A percentile compares a stretch with the other conserved stretches of the same genome.
These are phyloP conservation scores for Acanthamoeba triangularis DNA, from an alignment of 208 protist genomes.

Conservation along the genomic window DNA sequence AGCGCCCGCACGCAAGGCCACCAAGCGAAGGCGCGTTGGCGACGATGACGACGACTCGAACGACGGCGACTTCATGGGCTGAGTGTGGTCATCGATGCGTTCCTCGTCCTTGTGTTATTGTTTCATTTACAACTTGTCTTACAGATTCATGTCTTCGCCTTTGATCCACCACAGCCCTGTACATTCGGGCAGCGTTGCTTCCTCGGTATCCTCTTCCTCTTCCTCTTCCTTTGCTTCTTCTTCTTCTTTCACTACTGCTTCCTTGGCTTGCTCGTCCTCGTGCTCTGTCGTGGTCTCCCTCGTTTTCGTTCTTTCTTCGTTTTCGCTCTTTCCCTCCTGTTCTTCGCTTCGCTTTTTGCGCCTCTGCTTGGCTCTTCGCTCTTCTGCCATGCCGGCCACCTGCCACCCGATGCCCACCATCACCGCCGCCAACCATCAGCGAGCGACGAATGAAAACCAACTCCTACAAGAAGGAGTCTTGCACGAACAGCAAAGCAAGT, in stretches of 20 bases:
- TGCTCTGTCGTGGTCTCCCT: not conserved
- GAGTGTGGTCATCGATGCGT: not conserved
- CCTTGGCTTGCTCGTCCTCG: not conserved
- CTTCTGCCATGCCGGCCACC: slow-evolving; percentile 11
- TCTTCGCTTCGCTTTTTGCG: not conserved
- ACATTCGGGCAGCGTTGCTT: slow-evolving; percentile 6
- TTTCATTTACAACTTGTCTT: not conserved
- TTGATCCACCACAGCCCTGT: slow-evolving; percentile 34
- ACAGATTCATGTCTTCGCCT: slow-evolving; percentile 14
- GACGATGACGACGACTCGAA: not conserved
- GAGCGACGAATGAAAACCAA: no score
- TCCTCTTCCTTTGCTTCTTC: not conserved
- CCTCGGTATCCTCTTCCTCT: slow-evolving; percentile 15
- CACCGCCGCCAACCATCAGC: no score
- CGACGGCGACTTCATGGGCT: not conserved
- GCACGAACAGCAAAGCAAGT: not conserved
- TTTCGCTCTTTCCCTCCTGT: not conserved
- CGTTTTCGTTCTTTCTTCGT: not conserved
- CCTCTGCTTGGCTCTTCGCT: slow-evolving; percentile 24
- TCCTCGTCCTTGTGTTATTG: not conserved
- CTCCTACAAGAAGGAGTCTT: not conserved
- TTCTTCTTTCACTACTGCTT: no score
- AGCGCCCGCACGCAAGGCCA: not conserved
- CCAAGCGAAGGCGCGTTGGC: not conserved
- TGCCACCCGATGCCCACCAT: not conserved